phyloP scores from a whole-genome alignment of 2,329 filamentous ascomycete species.

The Fonsecaea pedrosoi region DNA sequence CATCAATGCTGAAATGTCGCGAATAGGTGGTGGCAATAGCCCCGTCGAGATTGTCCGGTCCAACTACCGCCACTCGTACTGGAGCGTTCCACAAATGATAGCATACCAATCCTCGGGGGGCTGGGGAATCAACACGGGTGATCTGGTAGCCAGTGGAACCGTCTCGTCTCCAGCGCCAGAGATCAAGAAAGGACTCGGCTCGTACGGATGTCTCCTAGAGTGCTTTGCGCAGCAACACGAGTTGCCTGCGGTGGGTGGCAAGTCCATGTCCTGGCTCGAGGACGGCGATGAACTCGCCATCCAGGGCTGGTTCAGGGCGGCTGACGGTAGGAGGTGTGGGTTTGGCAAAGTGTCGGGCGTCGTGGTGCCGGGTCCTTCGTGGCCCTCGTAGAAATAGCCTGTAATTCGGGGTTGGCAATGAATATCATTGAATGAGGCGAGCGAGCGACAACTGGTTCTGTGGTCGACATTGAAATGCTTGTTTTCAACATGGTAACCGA shows the following conservation, averaged over 20 bases:
- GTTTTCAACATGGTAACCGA: not conserved
- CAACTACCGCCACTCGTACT: constrained; percentile 17
- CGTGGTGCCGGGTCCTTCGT: constrained; percentile 11
- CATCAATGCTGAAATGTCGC: not conserved
- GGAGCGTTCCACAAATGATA: constrained; percentile 15
- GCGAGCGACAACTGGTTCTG: not conserved
- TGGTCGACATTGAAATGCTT: not conserved
- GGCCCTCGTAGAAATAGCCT: not conserved
- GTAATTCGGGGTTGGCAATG: no score
- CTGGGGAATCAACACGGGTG: constrained; percentile 14
- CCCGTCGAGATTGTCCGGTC: constrained; percentile 16
- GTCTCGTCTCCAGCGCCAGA: constrained; percentile 19
- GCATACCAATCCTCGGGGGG: constrained; percentile 23
- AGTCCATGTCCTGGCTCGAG: constrained; percentile 18
- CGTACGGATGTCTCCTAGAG: constrained; percentile 21
- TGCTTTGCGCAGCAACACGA: not conserved
- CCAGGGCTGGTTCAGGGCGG: constrained; percentile 24
- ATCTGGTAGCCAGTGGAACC: constrained; percentile 21
- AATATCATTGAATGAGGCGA: not conserved
- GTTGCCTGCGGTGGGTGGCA: constrained; percentile 13
- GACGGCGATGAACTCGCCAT: constrained; percentile 25
- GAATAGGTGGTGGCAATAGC: constrained; percentile 1
- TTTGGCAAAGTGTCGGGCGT: constrained; percentile 19
- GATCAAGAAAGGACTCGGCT: constrained; percentile 8
- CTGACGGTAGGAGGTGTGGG: constrained; percentile 16